Base-by-base conservation (phyloP, 78 protist species). In the Dictyostelium purpureum region DNA sequence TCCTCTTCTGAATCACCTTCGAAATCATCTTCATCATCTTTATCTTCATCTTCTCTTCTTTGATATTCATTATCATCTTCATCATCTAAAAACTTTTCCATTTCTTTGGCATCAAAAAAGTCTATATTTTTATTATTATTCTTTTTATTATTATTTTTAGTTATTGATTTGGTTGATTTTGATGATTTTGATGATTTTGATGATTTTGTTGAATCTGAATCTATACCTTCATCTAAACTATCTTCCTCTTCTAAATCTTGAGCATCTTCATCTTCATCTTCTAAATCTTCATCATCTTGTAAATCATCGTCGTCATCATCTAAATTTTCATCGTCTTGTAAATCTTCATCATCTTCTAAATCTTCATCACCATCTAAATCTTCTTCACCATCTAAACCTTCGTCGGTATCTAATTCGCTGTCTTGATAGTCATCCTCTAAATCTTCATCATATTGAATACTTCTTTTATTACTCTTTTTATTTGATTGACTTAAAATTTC, bases 81-180 rank as follows among this genome's bases (percentile, higher is more conserved):
- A 42, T 74, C 83, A 66, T 93, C 89, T n/a, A 79, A 90, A 33
- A 47, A 63, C 57, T 79, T 56, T 51, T 91, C 90, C 79, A 77
- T 89, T 40, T 47, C 91, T 33, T 82, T 59, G n/a, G 69, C 69
- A 45, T 90, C 66, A 47, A 77, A 90, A 70, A 74, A 74, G 28
- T 77, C 61, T 5, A 75, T 66, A n/a, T 74, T 83, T 26, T n/a
- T 37, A 51, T 18, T 11, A 0, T 70, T 37, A 10, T 24, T 49
- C 7, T 1, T 4, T 24, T 75, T 49, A 11, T 59, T 31, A 5
- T 81, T 73, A 35, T 35, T 73, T 63, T 19, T 45, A 57, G 31
- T 28, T 67, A 49, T n/a, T 69, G 70, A 24, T 82, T 65, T 59
- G 9, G 73, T 10, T 63, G 43, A 2, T 63, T 63, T 63, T 6